A percentile compares a stretch with the other conserved stretches of the same genome.
phyloP scores from a whole-genome alignment of 345 rosid genomes.

The Theobroma cacao region DNA sequence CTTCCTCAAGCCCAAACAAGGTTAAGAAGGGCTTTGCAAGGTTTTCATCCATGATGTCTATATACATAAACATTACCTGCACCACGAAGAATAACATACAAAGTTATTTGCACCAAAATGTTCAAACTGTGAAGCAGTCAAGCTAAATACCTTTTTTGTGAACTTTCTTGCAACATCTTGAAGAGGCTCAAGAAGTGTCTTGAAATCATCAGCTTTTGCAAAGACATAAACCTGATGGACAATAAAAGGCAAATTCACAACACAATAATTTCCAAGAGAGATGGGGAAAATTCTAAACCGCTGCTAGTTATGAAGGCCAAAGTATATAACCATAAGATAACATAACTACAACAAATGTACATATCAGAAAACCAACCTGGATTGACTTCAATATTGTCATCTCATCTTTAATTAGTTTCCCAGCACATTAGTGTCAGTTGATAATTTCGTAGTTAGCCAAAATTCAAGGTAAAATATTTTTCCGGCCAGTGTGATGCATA shows the following conservation, averaged over 20 bases:
- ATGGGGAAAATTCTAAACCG: background rate
- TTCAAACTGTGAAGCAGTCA: conserved; percentile 6
- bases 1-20: conserved; percentile 70
- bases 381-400: background rate
- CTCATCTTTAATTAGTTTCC: background rate
- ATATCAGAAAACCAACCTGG: background rate
- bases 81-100: conserved; percentile 15
- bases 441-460: background rate
- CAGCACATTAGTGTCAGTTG: background rate
- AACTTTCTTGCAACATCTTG: conserved; percentile 70
- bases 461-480: background rate
- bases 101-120: conserved; percentile 8
- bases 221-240: conserved; percentile 57
- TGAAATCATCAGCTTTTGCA: conserved; percentile 57
- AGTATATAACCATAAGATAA: background rate
- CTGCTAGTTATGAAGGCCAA: background rate
- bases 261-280: background rate
- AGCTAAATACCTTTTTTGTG: conserved; percentile 52
- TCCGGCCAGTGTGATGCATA: background rate
- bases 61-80: conserved; percentile 73
- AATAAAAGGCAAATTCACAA: background rate
- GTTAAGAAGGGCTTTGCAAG: conserved; percentile 87
- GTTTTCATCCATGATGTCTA: conserved; percentile 71
- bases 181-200: conserved; percentile 52
- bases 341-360: background rate